Evolutionary conservation across 2,329 filamentous ascomycete genomes (phyloP).

Genomic region (Ramichloridium luteum): DNA sequence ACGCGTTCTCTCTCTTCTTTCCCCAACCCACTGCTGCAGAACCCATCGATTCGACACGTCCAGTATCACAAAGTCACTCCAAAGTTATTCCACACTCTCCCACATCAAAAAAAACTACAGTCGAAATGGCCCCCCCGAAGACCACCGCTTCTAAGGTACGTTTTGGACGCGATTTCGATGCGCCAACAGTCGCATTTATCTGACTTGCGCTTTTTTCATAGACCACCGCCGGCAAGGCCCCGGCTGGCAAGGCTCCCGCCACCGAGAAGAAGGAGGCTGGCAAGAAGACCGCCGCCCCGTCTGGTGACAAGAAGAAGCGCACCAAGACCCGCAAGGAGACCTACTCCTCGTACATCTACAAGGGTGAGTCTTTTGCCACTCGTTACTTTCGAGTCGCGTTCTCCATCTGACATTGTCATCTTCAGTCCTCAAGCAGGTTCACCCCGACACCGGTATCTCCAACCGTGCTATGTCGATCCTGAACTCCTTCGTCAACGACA

Average conservation of each 20-base stretch:
- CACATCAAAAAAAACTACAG: constrained; percentile 19
- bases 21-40: constrained; percentile 27
- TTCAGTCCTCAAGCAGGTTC: constrained; percentile 97
- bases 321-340: constrained; percentile 99
- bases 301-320: constrained; percentile 99
- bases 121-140: constrained; percentile 95
- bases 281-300: constrained; percentile 91
- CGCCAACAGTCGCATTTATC: constrained; percentile 9
- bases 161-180: constrained; percentile 5
- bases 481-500: constrained; percentile 99
- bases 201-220: constrained; percentile 37
- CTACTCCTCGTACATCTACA: constrained; percentile 99
- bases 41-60: constrained; percentile 19
- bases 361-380: constrained; percentile 52
- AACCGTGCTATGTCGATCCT: constrained; percentile 99
- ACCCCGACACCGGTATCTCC: constrained; percentile 99
- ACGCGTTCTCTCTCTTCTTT: constrained; percentile 21
- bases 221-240: constrained; percentile 82
- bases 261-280: constrained; percentile 96
- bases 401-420: constrained; percentile 8
- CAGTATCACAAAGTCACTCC: constrained; percentile 21
- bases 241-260: constrained; percentile 64
- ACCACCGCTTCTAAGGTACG: constrained; percentile 69
- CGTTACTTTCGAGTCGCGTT: constrained; percentile 10
- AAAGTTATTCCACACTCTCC: constrained; percentile 22